Base-by-base conservation (phyloP, 2,329 filamentous ascomycete species). In the Diaporthe helianthi region DNA sequence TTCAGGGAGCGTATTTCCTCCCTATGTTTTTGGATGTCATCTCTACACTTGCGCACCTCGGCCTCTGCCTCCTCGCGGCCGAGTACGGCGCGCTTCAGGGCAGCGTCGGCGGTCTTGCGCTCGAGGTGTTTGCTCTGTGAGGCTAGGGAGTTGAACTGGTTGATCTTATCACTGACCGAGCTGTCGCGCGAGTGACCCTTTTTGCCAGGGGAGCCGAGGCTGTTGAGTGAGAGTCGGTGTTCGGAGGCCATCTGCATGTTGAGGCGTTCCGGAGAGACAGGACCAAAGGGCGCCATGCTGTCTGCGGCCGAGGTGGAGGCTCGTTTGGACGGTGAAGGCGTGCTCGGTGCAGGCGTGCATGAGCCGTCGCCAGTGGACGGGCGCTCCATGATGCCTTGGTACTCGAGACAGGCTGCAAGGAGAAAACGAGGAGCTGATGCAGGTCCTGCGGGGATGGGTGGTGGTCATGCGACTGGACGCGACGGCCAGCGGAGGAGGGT, bases 11-110 rank as follows among this genome's bases (percentile, higher is more conserved):
- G 82, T 24, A 80, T 80, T 76, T 93, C 91, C 10, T 92, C 89
- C 71, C 85, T 85, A 74, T 88, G 85, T 51, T 85, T 84, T 71
- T 86, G 85, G 81, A 89, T 84, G 74, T 93, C 90, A 19, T 63
- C 58, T 70, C 86, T 85, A 74, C 87, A 85, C 51, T 85, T 84
- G 71, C 86, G 85, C 81, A 89, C 84, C 75, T 93, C 90, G n/a
- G 80, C 82, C 80, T 93, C 91, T 15, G 90, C 89, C 79, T 92
- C 90, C 76, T 94, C 91, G 52, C 90, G 85, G 17, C 89, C 90
- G 58, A 91, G 76, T 83, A 90, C 87, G 71, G 89, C 89, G 58
- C 89, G 86, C 77, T 89, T 90, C 19, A 91, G 80, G 36, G 89
- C 89, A 38, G 89, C 88, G 73, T 91, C 89, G 74, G 87, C 89